Base-by-base conservation (phyloP, 371 early-diverging fungal genomes). In the Mucor piriformis region DNA sequence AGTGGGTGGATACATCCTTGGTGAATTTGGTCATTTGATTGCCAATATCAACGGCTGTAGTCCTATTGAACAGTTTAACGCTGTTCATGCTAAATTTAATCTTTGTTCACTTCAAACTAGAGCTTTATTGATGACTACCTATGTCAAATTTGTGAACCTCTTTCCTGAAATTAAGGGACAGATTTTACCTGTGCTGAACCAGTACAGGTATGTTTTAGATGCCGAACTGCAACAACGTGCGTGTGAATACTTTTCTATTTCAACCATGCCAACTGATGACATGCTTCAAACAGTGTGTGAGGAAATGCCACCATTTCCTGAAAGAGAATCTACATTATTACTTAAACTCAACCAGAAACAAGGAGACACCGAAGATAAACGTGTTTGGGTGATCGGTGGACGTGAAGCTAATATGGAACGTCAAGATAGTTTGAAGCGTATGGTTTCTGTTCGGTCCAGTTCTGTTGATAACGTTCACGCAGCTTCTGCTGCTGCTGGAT, bases 241-340 rank as follows among this genome's bases (percentile, higher is more conserved):
- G 0, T 92, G 92, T 61, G 99, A 98, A 74, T 98, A 98, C 74
- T 83, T 95, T 44, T 85, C 94, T 1, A 79, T 98, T 42, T 88
- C 88, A 11, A 89, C 87, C 1, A 76, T 89, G 77, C 88, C 91
- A 3, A 85, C 86, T 15, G 95, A 94, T 18, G 94, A 92, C n/a
- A 75, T 98, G 54, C 67, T 98, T 7, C 92, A 92, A 44, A 88
- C 90, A 0, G 92, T 96, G 20, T 96, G 95, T 64, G 98, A 96
- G 56, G 95, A 96, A 67, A 96, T 98, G 95, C 98, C 98, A 21
- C 94, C 93, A 20, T 96, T 92, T 82, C 94, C 95, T 0, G 95
- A 95, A 66, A 87, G 95, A 16, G 95, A 95, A 69, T 95, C 96
- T 0, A 92, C 95, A 0, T 70, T 98, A 35, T 62, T 97, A 27